These are phyloP conservation scores for Aspergillus fumigatiaffinis DNA, from an alignment of 2,329 filamentous ascomycete species.

Conservation along the genomic window DNA sequence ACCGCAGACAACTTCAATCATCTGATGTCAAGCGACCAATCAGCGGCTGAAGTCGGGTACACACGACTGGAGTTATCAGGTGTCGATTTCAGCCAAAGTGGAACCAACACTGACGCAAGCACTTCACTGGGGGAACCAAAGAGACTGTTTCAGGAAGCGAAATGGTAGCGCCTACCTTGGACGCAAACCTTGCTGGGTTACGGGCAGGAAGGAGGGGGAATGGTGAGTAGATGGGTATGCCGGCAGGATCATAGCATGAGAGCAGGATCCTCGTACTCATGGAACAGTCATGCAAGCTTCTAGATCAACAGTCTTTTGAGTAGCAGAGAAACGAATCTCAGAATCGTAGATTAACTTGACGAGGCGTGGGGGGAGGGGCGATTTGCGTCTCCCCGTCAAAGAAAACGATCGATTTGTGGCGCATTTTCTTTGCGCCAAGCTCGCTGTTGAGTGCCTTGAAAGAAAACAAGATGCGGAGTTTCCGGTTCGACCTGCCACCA, in stretches of 20 bases:
- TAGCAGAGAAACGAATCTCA: neutral
- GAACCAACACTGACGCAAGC: constrained; percentile 8
- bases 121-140: neutral
- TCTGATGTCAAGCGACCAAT: constrained; percentile 15
- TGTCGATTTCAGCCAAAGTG: constrained; percentile 6
- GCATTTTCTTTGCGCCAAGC: constrained; percentile 8
- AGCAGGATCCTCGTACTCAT: neutral
- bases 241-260: neutral
- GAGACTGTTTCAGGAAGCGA: neutral
- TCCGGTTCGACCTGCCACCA: constrained; percentile 2
- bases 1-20: constrained; percentile 19
- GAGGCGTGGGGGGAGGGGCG: constrained; percentile 2
- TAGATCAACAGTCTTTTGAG: neutral
- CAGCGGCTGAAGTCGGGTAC: constrained; percentile 1
- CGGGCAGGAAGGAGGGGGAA: neutral
- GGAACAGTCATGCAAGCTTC: neutral
- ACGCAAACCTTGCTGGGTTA: neutral
- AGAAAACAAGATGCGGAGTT: constrained; percentile 8
- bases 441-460: constrained; percentile 7
- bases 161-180: neutral
- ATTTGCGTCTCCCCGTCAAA: constrained; percentile 2
- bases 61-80: constrained; percentile 1
- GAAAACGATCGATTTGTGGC: constrained; percentile 7
- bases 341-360: neutral
- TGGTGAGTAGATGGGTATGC: neutral